phyloP scores from a whole-genome alignment of 2,329 filamentous ascomycete species.

The Exophiala sideris region DNA sequence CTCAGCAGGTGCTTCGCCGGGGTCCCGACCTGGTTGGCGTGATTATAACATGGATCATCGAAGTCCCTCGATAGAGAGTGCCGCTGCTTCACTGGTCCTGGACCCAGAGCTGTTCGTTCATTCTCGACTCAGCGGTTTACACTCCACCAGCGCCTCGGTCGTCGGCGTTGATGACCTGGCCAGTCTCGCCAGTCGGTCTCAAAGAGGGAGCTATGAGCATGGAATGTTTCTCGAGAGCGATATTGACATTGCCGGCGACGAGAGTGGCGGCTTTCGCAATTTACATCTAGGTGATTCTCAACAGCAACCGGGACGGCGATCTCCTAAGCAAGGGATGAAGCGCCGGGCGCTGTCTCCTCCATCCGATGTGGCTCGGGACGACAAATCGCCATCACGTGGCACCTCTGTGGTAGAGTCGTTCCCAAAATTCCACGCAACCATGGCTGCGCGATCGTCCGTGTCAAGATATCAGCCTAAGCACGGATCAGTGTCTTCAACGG shows the following conservation, averaged over 20 bases:
- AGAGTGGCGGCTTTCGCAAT: conserved; percentile 35
- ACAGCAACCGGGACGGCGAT: conserved; percentile 32
- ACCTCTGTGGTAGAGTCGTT: conserved; percentile 23
- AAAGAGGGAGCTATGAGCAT: conserved; percentile 62
- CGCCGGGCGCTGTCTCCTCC: conserved; percentile 63
- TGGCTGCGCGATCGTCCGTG: conserved; percentile 48
- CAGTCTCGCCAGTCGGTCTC: conserved; percentile 50
- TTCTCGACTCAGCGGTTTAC: conserved; percentile 36
- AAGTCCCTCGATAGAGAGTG: conserved; percentile 45
- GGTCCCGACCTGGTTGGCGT: conserved; percentile 38
- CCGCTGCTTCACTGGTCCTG: conserved; percentile 36
- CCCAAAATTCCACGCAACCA: conserved; percentile 9
- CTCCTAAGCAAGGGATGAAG: conserved; percentile 56
- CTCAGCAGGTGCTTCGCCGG: conserved; percentile 41
- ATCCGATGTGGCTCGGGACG: conserved; percentile 46
- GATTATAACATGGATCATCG: conserved; percentile 40
- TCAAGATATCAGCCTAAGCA: conserved; percentile 55
- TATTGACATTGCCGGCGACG: conserved; percentile 40
- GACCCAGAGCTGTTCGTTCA: conserved; percentile 40
- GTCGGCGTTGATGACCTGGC: conserved; percentile 48
- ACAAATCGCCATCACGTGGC: conserved; percentile 31
- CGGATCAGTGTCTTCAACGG: conserved; percentile 63
- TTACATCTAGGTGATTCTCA: conserved; percentile 40
- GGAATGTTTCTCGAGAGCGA: conserved; percentile 52
- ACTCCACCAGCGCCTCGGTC: conserved; percentile 49